phyloP scores from a whole-genome alignment of 345 rosid species.

The Corchorus olitorius region DNA sequence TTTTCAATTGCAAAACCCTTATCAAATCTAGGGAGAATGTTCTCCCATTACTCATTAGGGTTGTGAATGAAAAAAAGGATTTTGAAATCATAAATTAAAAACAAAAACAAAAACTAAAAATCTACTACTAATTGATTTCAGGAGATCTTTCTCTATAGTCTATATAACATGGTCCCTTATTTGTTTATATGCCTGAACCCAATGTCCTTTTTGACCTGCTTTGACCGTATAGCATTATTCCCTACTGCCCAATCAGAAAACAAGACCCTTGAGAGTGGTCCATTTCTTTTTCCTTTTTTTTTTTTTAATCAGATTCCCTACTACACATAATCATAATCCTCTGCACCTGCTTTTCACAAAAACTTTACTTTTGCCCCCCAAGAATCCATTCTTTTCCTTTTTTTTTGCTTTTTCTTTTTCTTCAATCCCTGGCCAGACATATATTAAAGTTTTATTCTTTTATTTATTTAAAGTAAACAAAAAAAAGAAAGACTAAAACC shows the following conservation, averaged over 20 bases:
- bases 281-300: neutral
- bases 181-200: neutral
- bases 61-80: neutral
- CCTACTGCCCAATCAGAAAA: constrained; percentile 31
- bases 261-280: constrained; percentile 11
- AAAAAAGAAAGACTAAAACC: neutral
- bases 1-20: neutral
- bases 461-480: neutral
- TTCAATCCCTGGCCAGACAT: constrained; percentile 1
- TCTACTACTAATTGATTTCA: constrained; percentile 21
- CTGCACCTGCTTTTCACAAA: constrained; percentile 18
- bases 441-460: too few species aligned
- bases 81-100: neutral
- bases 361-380: constrained; percentile 36
- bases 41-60: neutral
- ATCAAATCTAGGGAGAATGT: constrained; percentile 35
- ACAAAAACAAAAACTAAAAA: neutral
- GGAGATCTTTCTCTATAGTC: constrained; percentile 33
- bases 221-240: constrained; percentile 39
- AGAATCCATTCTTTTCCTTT: constrained; percentile 23
- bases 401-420: neutral
- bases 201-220: constrained; percentile 38
- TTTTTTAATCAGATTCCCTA: constrained; percentile 39
- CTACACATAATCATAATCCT: constrained; percentile 33
- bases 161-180: constrained; percentile 26